These are phyloP conservation scores for Leccinum subtestaceum DNA, from an alignment of 768 basidiomycete genomes.

Conservation along the genomic window DNA sequence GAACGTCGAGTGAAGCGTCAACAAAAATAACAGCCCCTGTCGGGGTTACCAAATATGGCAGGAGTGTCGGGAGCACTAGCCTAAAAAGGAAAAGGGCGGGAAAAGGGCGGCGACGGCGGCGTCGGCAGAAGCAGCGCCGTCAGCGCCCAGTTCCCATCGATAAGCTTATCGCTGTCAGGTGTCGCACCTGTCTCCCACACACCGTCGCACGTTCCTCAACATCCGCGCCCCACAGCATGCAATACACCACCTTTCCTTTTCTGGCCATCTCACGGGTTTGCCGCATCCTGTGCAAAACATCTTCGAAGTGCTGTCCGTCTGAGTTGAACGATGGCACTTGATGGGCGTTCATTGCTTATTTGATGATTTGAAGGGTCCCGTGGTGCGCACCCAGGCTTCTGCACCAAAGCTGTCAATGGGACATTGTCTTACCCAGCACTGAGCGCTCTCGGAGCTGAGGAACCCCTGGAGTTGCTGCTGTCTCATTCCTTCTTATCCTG, in stretches of 20 bases:
- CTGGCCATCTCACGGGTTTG: not conserved
- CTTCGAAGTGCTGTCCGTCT: not conserved
- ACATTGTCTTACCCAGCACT: not conserved
- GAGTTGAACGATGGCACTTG: not conserved
- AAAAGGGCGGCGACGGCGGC: slow-evolving; percentile 19
- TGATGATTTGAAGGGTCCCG: no score
- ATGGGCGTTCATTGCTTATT: no score
- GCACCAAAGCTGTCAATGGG: not conserved
- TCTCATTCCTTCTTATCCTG: not conserved
- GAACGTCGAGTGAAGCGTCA: slow-evolving; percentile 19
- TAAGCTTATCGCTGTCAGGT: slow-evolving; percentile 16
- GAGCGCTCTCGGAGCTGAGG: not conserved
- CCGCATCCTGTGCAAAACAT: slow-evolving; percentile 4
- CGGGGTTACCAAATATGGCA: slow-evolving; percentile 18
- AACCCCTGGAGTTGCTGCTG: not conserved
- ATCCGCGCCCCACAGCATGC: not conserved
- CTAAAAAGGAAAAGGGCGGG: slow-evolving; percentile 22
- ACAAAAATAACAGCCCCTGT: slow-evolving; percentile 15
- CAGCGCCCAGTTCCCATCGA: slow-evolving; percentile 13
- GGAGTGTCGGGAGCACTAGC: slow-evolving; percentile 19
- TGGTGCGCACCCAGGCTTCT: no score
- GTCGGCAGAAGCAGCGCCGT: slow-evolving; percentile 13
- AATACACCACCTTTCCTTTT: slow-evolving; percentile 9
- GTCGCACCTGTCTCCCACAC: slow-evolving; percentile 7
- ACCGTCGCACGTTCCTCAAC: slow-evolving; percentile 14